A percentile compares a stretch with the other conserved stretches of the same genome.
These are phyloP conservation scores for Pelargonium cotyledonis DNA, from an alignment of 441 rosid species.

Conservation along the genomic window DNA sequence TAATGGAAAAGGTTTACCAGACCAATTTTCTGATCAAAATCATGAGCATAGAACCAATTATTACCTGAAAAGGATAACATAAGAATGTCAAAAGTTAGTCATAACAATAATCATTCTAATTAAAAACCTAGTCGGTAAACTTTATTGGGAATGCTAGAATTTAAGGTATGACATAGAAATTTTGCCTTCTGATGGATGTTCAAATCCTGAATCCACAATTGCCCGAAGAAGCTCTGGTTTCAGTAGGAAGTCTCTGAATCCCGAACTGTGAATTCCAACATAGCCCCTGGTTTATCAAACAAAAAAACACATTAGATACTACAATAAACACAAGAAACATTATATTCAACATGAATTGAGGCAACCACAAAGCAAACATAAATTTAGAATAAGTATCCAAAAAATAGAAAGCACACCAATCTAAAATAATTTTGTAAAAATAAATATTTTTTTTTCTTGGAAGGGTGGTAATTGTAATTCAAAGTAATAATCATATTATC, in stretches of 20 bases:
- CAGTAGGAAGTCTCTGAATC: slow-evolving; percentile 97
- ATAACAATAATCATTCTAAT: background rate
- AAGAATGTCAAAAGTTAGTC: background rate
- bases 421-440: too few relatives aligned
- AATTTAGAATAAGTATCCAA: too few relatives aligned
- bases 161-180: background rate
- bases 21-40: slow-evolving; percentile 58
- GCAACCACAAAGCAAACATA: too few relatives aligned
- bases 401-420: too few relatives aligned
- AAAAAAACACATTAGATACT: slow-evolving; percentile 2
- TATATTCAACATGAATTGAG: background rate
- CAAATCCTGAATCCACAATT: slow-evolving; percentile 96
- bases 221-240: slow-evolving; percentile 98
- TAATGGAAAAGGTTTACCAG: slow-evolving; percentile 54
- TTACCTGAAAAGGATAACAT: slow-evolving; percentile 54
- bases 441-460: too few relatives aligned
- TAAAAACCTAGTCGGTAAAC: background rate
- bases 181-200: slow-evolving; percentile 98
- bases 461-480: too few relatives aligned
- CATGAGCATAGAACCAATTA: slow-evolving; percentile 45
- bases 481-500: too few relatives aligned
- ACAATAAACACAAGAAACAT: background rate
- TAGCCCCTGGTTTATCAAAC: slow-evolving; percentile 54
- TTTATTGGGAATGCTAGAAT: too few relatives aligned
- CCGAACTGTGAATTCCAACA: slow-evolving; percentile 98